Percentiles rank a stretch among this genome's conserved stretches.
phyloP scores from a whole-genome alignment of 2,329 filamentous ascomycete genomes.

The Fusarium citri region DNA sequence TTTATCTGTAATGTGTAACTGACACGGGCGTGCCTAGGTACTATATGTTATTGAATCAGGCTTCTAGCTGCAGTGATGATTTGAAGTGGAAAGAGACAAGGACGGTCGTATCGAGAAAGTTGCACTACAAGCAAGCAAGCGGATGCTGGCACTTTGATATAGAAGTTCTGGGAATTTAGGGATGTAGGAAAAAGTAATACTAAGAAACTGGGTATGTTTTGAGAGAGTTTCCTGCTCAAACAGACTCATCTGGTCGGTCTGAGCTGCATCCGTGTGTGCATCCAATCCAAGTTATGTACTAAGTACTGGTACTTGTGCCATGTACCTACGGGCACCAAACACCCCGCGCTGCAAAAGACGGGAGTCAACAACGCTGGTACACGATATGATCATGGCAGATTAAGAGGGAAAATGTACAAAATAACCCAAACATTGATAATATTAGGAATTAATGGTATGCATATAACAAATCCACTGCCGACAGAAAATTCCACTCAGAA shows the following conservation, averaged over 20 bases:
- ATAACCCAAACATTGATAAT: too few relatives aligned
- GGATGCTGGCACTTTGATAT: background rate
- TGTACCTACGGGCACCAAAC: constrained; percentile 19
- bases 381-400: background rate
- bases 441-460: background rate
- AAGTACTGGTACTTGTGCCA: constrained; percentile 32
- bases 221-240: constrained; percentile 38
- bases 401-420: too few relatives aligned
- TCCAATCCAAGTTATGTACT: background rate
- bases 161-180: background rate
- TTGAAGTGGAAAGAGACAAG: background rate
- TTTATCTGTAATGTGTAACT: too few relatives aligned
- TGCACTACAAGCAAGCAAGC: background rate
- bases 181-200: background rate
- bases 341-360: background rate
- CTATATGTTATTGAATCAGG: background rate
- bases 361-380: background rate
- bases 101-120: background rate
- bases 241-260: constrained; percentile 18
- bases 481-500: background rate
- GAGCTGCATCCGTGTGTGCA: background rate
- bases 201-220: background rate
- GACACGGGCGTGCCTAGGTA: background rate
- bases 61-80: background rate
- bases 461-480: background rate